Conservation (phyloP, 2,329 filamentous ascomycete species). For the Chaetomium sp. region DNA sequence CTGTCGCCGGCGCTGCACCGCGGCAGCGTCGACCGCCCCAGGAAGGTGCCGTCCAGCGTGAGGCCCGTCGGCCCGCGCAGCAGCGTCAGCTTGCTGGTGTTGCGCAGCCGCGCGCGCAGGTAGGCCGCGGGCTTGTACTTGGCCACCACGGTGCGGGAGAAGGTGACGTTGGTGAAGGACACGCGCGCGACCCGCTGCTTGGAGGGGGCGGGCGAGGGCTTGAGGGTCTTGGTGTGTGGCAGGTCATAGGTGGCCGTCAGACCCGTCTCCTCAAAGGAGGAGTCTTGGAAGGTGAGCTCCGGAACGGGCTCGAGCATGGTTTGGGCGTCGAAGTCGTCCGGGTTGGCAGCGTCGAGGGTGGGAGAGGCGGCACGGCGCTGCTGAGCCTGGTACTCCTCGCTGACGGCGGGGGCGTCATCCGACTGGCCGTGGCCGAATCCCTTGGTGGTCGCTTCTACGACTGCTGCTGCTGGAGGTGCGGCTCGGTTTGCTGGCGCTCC, state of each 20-base stretch:
- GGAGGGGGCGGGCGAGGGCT: slow-evolving; percentile 52
- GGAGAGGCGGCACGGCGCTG: background rate
- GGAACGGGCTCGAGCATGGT: slow-evolving; percentile 35
- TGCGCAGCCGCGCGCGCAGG: slow-evolving; percentile 59
- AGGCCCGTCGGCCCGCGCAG: slow-evolving; percentile 58
- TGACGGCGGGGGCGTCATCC: background rate
- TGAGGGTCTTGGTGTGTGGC: slow-evolving; percentile 58
- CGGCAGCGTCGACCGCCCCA: slow-evolving; percentile 59
- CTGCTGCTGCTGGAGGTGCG: background rate
- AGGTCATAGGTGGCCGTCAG: slow-evolving; percentile 64
- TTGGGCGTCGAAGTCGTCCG: slow-evolving; percentile 32
- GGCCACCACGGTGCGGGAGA: slow-evolving; percentile 61
- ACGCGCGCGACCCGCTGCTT: slow-evolving; percentile 64
- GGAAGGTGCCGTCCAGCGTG: slow-evolving; percentile 64
- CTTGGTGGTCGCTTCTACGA: background rate
- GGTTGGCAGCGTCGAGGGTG: slow-evolving; percentile 15
- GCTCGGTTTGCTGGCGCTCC: background rate
- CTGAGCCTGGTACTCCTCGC: background rate
- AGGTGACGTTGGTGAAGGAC: slow-evolving; percentile 52
- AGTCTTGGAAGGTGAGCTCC: slow-evolving; percentile 53
- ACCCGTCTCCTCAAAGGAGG: slow-evolving; percentile 59
- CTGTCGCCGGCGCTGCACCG: slow-evolving; percentile 57
- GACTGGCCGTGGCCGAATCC: background rate
- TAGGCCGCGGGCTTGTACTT: slow-evolving; percentile 64
- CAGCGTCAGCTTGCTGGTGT: slow-evolving; percentile 58